phyloP scores from a whole-genome alignment of 2,329 filamentous ascomycete genomes.

The Beauveria sp. region DNA sequence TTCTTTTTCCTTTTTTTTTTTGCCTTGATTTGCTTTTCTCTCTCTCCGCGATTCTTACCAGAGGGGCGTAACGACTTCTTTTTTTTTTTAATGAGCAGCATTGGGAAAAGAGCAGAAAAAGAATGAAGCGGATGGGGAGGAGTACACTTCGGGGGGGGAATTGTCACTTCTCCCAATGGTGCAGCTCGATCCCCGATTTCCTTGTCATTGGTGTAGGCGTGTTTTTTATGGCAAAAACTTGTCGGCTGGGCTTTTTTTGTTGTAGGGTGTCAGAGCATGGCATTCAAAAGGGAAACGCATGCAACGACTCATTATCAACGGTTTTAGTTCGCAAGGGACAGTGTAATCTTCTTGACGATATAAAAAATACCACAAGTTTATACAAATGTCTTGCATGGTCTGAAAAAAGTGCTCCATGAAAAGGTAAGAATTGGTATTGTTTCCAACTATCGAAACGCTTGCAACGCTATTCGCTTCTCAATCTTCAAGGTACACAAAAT shows the following conservation, averaged over 20 bases:
- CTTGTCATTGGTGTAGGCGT: conserved; percentile 9
- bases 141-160: not conserved
- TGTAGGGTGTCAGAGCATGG: conserved; percentile 23
- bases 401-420: too few species aligned
- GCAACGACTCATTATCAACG: conserved; percentile 20
- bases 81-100: conserved; percentile 3
- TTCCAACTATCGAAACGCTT: not conserved
- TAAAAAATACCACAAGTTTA: conserved; percentile 26
- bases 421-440: too few species aligned
- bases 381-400: not conserved
- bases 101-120: not conserved
- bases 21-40: not conserved
- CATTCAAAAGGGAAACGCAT: conserved; percentile 31
- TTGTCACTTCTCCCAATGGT: not conserved
- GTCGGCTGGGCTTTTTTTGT: conserved; percentile 6
- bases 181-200: not conserved
- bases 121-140: not conserved
- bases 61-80: conserved; percentile 4
- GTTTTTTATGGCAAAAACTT: conserved; percentile 7
- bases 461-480: too few species aligned
- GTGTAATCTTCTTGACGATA: conserved; percentile 26
- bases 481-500: too few species aligned
- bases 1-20: not conserved
- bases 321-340: conserved; percentile 23
- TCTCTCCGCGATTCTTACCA: not conserved